Evolutionary conservation across 805 yeast genomes (phyloP).

Genomic region (Lipomyces orientalis): DNA sequence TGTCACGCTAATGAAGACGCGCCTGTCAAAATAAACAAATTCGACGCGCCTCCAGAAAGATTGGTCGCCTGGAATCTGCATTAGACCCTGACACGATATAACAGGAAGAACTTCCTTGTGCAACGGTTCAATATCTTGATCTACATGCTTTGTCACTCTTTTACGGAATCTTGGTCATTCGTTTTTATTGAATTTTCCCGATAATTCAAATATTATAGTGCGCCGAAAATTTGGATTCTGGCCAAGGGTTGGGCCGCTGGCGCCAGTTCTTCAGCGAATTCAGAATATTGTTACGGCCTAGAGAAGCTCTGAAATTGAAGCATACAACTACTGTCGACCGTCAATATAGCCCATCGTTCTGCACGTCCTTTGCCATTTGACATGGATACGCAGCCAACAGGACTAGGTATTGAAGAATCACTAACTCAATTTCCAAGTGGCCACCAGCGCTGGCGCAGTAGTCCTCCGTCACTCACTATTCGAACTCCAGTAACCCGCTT

Average conservation of each 20-base stretch:
- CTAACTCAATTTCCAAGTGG: not conserved
- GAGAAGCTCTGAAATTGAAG: not conserved
- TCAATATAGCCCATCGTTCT: not conserved
- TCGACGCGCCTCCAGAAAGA: not conserved
- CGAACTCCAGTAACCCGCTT: slow-evolving; percentile 3
- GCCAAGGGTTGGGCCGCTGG: not conserved
- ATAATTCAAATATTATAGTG: not conserved
- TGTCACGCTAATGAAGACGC: not conserved
- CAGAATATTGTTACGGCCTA: not conserved
- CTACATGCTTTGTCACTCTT: not conserved
- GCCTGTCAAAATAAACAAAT: not conserved
- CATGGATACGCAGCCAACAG: not conserved
- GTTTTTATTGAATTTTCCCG: not conserved
- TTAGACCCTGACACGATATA: not conserved
- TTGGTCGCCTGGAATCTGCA: not conserved
- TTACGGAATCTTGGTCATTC: not conserved
- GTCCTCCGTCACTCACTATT: slow-evolving; percentile 7
- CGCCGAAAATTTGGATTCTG: not conserved
- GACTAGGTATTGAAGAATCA: not conserved
- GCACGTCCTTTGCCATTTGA: not conserved
- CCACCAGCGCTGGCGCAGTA: slow-evolving; percentile 1
- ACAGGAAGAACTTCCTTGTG: not conserved
- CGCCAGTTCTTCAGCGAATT: not conserved
- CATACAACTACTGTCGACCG: not conserved
- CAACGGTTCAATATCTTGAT: not conserved